phyloP scores from a whole-genome alignment of 176 grass and related monocot genomes.

The Oryza meridionalis region DNA sequence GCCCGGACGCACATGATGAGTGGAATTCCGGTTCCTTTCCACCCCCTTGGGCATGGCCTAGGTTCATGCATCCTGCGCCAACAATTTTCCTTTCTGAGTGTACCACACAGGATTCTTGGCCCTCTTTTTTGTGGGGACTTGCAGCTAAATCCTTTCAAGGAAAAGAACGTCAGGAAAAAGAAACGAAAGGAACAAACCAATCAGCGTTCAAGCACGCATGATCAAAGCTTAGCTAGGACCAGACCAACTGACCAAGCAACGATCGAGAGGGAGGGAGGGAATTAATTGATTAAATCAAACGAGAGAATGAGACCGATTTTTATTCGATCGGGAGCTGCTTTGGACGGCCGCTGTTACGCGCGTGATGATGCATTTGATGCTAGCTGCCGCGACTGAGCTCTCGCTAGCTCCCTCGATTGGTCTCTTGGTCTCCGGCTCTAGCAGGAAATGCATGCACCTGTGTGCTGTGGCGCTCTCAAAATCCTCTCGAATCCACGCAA shows the following conservation, averaged over 20 bases:
- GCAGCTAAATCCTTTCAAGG: constrained; percentile 8
- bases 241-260: not conserved
- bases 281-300: not conserved
- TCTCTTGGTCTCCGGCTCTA: constrained; percentile 23
- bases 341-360: constrained; percentile 19
- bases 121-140: not conserved
- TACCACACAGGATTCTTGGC: not conserved
- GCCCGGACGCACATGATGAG: not conserved
- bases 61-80: constrained; percentile 4
- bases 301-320: not conserved
- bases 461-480: not conserved
- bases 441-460: constrained; percentile 24
- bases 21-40: not conserved
- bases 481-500: not conserved
- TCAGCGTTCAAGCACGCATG: not conserved
- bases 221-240: not conserved
- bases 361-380: not conserved
- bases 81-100: constrained; percentile 28
- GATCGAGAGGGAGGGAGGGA: not conserved
- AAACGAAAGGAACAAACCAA: not conserved
- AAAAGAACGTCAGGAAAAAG: constrained; percentile 14
- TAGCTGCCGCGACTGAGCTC: not conserved
- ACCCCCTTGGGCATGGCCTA: not conserved
- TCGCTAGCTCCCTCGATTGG: not conserved
- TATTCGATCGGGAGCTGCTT: not conserved